phyloP scores from a whole-genome alignment of 2,329 filamentous ascomycete genomes.

The Ophiocordyceps camponoti-leonardi region DNA sequence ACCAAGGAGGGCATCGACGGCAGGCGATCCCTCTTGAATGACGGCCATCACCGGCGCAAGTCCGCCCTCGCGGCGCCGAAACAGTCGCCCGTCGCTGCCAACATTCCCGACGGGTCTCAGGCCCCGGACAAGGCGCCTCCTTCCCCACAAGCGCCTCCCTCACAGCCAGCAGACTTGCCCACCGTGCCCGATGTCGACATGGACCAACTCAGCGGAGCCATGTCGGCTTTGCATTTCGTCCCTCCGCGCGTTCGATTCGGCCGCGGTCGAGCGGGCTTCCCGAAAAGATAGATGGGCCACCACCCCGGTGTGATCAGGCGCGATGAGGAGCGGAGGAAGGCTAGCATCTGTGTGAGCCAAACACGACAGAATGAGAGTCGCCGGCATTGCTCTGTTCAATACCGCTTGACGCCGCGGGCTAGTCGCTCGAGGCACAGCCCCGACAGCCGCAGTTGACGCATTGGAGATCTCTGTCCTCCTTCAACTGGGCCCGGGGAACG shows the following conservation, averaged over 20 bases:
- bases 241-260: slow-evolving; percentile 52
- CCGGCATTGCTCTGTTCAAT: neutral
- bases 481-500: slow-evolving; percentile 75
- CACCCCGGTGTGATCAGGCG: neutral
- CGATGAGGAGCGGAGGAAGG: neutral
- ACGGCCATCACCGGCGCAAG: slow-evolving; percentile 27
- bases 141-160: neutral
- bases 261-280: slow-evolving; percentile 35
- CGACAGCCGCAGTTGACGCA: slow-evolving; percentile 92
- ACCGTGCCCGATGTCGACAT: slow-evolving; percentile 31
- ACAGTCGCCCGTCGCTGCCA: slow-evolving; percentile 14
- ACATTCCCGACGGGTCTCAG: slow-evolving; percentile 12
- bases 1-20: slow-evolving; percentile 83
- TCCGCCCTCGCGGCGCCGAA: slow-evolving; percentile 21
- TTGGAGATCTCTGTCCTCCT: slow-evolving; percentile 78
- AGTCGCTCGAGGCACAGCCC: slow-evolving; percentile 79
- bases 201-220: slow-evolving; percentile 45
- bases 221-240: slow-evolving; percentile 57
- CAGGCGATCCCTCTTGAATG: slow-evolving; percentile 59
- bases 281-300: slow-evolving; percentile 21
- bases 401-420: slow-evolving; percentile 1
- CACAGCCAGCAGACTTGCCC: slow-evolving; percentile 5
- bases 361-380: neutral
- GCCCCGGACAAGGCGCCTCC: slow-evolving; percentile 5
- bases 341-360: neutral